Conservation (phyloP, 345 rosid species). For the Brassica incana region DNA sequence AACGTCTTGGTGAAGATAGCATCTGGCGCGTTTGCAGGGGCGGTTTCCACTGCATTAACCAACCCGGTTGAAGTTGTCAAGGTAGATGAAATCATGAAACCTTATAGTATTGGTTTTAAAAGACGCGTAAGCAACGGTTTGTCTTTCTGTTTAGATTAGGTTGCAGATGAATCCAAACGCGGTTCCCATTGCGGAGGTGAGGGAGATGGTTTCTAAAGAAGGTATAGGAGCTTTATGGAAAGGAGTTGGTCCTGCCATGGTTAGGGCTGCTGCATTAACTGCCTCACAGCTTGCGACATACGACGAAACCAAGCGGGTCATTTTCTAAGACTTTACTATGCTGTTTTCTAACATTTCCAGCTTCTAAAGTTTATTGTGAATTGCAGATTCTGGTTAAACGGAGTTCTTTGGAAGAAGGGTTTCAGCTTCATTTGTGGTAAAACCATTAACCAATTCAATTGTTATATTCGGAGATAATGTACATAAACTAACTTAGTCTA, state of each 20-base stretch:
- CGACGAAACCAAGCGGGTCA: constrained; percentile 90
- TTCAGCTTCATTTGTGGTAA: constrained; percentile 75
- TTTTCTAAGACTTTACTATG: constrained; percentile 42
- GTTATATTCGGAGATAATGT: not conserved
- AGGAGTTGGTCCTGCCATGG: constrained; percentile 95
- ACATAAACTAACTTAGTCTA: constrained; percentile 25
- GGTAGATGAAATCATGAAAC: constrained; percentile 40
- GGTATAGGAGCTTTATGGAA: constrained; percentile 91
- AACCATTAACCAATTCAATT: constrained; percentile 5
- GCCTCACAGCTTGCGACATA: constrained; percentile 93
- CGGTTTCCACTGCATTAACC: not conserved
- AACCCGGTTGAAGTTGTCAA: not conserved
- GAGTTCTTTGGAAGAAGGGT: constrained; percentile 74
- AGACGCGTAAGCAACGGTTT: not conserved
- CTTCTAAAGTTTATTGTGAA: constrained; percentile 23
- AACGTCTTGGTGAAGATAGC: constrained; percentile 37
- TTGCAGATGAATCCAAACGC: constrained; percentile 69
- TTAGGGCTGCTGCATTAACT: constrained; percentile 85
- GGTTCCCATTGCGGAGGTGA: constrained; percentile 56
- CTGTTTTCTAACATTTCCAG: not conserved
- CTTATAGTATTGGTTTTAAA: not conserved
- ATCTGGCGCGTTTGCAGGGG: not conserved
- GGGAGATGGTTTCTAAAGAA: constrained; percentile 62
- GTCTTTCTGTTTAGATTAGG: constrained; percentile 54
- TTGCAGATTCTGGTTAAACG: constrained; percentile 60